phyloP scores from a whole-genome alignment of 257 asterid species.

The Misopates orontium region DNA sequence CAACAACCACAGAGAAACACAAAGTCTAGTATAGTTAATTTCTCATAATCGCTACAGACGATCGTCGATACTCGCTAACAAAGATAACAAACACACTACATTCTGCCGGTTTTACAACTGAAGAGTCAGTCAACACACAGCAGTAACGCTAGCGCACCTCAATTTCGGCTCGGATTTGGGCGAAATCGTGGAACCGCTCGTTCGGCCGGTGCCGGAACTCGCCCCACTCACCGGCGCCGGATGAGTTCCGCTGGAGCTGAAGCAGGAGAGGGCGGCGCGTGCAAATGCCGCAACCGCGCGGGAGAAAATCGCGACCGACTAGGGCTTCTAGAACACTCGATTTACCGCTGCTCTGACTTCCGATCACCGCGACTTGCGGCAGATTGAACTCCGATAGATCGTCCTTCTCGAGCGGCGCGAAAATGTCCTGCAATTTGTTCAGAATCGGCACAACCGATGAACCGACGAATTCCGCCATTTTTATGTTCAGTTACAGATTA shows the following conservation, averaged over 20 bases:
- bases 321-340: constrained; percentile 63
- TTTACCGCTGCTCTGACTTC: constrained; percentile 65
- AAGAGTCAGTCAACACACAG: neutral
- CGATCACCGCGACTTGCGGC: constrained; percentile 65
- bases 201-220: constrained; percentile 52
- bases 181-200: constrained; percentile 39
- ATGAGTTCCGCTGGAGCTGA: constrained; percentile 44
- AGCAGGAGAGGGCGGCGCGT: constrained; percentile 58
- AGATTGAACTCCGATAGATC: constrained; percentile 44
- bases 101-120: neutral
- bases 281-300: constrained; percentile 55
- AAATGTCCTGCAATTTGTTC: constrained; percentile 56
- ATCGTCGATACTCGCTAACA: too few species aligned
- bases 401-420: constrained; percentile 49
- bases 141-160: constrained; percentile 30
- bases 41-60: too few species aligned
- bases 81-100: too few species aligned
- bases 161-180: constrained; percentile 46
- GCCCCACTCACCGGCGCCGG: constrained; percentile 47
- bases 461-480: constrained; percentile 29
- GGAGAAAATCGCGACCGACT: constrained; percentile 64
- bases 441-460: constrained; percentile 50
- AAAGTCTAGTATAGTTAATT: too few species aligned
- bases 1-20: too few species aligned
- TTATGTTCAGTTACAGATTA: too few species aligned